Conservation (phyloP, 208 protist genomes). For the Acanthamoeba lenticulata region DNA sequence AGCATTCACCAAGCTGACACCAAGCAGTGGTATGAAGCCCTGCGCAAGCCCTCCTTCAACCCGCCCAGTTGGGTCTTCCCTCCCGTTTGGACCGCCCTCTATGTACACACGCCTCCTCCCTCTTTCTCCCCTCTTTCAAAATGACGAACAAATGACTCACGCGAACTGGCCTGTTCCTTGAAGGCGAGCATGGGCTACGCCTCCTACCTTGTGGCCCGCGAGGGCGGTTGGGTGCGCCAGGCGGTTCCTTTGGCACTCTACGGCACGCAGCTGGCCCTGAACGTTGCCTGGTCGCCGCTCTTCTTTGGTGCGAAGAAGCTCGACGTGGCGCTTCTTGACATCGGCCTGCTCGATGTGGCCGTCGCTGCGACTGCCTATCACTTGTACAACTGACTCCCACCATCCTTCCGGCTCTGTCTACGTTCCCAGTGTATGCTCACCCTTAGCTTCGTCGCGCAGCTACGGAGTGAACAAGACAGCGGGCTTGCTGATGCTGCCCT, state of each 20-base stretch:
- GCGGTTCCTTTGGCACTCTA: slow-evolving; percentile 19
- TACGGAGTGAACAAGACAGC: slow-evolving; percentile 51
- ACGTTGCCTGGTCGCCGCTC: slow-evolving; percentile 25
- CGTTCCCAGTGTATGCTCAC: background rate
- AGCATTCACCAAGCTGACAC: background rate
- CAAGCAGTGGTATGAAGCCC: slow-evolving; percentile 22
- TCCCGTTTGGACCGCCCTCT: slow-evolving; percentile 49
- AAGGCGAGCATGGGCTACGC: slow-evolving; percentile 35
- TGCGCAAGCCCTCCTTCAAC: slow-evolving; percentile 5
- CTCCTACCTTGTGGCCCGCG: background rate
- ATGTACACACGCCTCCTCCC: background rate
- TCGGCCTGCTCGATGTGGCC: background rate
- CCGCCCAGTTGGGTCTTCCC: slow-evolving; percentile 35
- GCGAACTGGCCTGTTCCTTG: background rate
- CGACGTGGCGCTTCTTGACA: slow-evolving; percentile 34
- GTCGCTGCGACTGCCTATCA: background rate
- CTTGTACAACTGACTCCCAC: slow-evolving; percentile 46
- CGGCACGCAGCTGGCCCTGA: slow-evolving; percentile 32
- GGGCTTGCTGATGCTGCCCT: slow-evolving; percentile 14
- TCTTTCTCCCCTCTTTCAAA: background rate
- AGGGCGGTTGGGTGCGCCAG: slow-evolving; percentile 13
- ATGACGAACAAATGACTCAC: background rate
- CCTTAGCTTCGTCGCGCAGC: background rate
- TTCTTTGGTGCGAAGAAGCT: slow-evolving; percentile 62
- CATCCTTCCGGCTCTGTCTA: no score